Evolutionary conservation across 352 stramenopile genomes (phyloP).

Genomic region (Globisporangium cystogenes): DNA sequence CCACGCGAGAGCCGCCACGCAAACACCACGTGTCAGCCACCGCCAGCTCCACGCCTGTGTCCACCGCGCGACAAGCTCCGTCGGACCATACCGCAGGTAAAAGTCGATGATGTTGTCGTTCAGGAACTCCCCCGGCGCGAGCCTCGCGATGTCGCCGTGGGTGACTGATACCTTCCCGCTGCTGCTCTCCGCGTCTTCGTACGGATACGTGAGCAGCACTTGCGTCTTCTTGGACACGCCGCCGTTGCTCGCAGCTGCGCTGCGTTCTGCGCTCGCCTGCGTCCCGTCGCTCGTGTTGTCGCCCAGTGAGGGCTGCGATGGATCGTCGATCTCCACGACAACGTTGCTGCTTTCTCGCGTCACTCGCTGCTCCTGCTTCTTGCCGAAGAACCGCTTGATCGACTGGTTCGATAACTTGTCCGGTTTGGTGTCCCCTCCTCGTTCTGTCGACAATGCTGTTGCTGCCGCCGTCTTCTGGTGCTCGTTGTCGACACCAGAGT

Average conservation of each 20-base stretch:
- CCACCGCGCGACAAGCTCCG: too few species aligned
- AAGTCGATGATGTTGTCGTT: constrained; percentile 94
- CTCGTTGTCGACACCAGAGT: too few species aligned
- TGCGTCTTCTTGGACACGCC: constrained; percentile 15
- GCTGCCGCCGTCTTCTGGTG: not conserved
- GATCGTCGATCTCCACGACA: constrained; percentile 13
- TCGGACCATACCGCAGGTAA: constrained; percentile 75
- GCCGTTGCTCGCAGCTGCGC: not conserved
- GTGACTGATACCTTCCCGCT: constrained; percentile 63
- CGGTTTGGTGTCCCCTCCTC: not conserved
- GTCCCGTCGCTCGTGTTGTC: not conserved
- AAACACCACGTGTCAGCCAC: not conserved
- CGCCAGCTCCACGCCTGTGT: too few species aligned
- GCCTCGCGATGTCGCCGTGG: constrained; percentile 81
- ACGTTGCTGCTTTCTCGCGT: not conserved
- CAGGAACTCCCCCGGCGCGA: constrained; percentile 90
- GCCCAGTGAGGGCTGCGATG: constrained; percentile 1
- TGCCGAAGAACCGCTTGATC: constrained; percentile 11
- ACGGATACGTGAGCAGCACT: constrained; percentile 54
- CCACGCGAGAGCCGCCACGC: too few species aligned
- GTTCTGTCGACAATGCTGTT: too few species aligned
- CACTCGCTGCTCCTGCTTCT: not conserved
- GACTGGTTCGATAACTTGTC: constrained; percentile 2
- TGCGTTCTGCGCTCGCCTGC: not conserved
- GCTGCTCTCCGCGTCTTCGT: constrained; percentile 33